Conservation (phyloP, 2,329 filamentous ascomycete species). For the Phyllosticta citriasiana region DNA sequence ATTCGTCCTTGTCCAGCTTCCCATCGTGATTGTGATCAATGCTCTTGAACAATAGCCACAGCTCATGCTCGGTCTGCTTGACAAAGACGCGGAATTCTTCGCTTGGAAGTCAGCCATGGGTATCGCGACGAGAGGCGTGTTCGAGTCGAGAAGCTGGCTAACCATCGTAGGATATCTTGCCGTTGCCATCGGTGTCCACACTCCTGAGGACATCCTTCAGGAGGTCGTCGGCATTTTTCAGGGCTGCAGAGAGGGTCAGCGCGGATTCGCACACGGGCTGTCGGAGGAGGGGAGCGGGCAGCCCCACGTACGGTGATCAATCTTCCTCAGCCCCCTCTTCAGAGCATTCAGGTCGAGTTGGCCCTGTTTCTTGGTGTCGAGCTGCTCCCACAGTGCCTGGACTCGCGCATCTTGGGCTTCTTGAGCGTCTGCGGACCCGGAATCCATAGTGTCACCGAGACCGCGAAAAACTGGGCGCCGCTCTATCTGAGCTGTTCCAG, state of each 20-base stretch:
- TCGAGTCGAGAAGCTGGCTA: slow-evolving; percentile 12
- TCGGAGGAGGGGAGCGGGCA: slow-evolving; percentile 8
- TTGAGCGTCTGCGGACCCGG: slow-evolving; percentile 66
- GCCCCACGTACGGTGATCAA: slow-evolving; percentile 72
- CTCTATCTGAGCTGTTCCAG: slow-evolving; percentile 31
- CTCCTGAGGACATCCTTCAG: slow-evolving; percentile 68
- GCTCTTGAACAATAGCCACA: slow-evolving; percentile 69
- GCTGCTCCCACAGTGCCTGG: slow-evolving; percentile 70
- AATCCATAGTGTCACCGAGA: slow-evolving; percentile 48
- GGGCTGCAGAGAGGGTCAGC: slow-evolving; percentile 35
- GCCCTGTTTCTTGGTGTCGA: slow-evolving; percentile 68
- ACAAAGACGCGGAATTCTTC: slow-evolving; percentile 86
- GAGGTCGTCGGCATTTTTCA: slow-evolving; percentile 88
- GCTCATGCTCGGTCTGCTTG: slow-evolving; percentile 73
- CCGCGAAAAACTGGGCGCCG: slow-evolving; percentile 5
- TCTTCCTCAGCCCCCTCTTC: slow-evolving; percentile 72
- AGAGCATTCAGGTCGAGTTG: slow-evolving; percentile 77
- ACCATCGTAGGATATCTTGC: slow-evolving; percentile 87
- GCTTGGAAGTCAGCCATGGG: slow-evolving; percentile 14
- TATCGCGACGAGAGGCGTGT: not conserved
- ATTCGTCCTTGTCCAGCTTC: slow-evolving; percentile 75
- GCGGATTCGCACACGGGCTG: slow-evolving; percentile 16
- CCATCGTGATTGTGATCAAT: slow-evolving; percentile 84
- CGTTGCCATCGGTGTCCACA: slow-evolving; percentile 80
- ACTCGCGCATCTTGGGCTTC: slow-evolving; percentile 74